Evolutionary conservation across 441 rosid genomes (phyloP).

Genomic region (Adansonia grandidieri): DNA sequence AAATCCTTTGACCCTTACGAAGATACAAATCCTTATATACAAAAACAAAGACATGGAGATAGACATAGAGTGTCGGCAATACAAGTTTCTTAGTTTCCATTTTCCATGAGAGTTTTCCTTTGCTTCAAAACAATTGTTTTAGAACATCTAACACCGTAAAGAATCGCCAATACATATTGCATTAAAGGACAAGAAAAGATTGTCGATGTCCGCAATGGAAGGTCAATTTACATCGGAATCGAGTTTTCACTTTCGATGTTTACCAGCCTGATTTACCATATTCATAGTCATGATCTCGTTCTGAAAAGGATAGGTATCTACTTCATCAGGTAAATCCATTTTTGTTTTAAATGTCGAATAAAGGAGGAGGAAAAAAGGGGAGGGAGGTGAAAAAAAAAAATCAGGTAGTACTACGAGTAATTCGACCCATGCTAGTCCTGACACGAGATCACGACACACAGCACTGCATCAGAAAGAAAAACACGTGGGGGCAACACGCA

Average conservation of each 20-base stretch:
- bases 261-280: not conserved
- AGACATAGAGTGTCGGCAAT: not conserved
- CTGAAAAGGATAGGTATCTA: constrained; percentile 23
- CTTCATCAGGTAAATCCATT: not conserved
- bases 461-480: not conserved
- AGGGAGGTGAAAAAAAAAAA: not conserved
- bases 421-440: constrained; percentile 32
- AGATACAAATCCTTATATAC: not conserved
- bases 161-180: not conserved
- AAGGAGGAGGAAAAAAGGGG: not conserved
- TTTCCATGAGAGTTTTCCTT: not conserved
- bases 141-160: not conserved
- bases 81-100: not conserved
- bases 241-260: not conserved
- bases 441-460: constrained; percentile 18
- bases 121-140: not conserved
- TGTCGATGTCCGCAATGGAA: not conserved
- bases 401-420: not conserved
- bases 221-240: not conserved
- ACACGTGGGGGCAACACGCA: constrained; percentile 49
- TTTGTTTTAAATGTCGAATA: not conserved
- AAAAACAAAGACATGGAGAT: not conserved
- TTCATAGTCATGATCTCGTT: not conserved
- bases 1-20: not conserved
- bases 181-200: not conserved